Conservation (phyloP, 202 grass and related monocot species). For the Alloteropsis angusta region DNA sequence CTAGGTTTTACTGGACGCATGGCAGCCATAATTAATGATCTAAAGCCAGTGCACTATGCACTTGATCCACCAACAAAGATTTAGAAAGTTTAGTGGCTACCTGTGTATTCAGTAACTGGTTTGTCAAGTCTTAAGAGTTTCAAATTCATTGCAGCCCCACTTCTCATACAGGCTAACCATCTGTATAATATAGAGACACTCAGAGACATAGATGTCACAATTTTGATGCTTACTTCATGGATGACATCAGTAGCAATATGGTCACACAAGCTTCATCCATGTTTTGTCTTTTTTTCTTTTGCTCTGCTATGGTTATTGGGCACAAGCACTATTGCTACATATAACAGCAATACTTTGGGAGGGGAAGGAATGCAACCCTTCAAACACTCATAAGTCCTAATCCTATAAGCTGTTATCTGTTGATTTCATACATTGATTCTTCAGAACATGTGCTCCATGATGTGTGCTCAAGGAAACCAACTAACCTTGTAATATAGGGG, state of each 20-base stretch:
- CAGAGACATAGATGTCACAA: neutral
- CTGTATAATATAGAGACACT: conserved; percentile 3
- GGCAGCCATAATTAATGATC: conserved; percentile 2
- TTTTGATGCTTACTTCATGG: conserved; percentile 23
- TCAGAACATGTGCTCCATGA: neutral
- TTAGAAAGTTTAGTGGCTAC: conserved; percentile 6
- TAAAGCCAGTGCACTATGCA: conserved; percentile 18
- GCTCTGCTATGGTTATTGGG: conserved; percentile 20
- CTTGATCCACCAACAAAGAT: conserved; percentile 18
- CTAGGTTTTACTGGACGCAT: neutral
- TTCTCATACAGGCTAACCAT: conserved; percentile 11
- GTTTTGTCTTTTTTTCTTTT: neutral
- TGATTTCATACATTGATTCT: conserved; percentile 12
- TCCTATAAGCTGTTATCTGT: conserved; percentile 1
- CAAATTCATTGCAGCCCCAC: neutral
- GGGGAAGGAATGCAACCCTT: conserved; percentile 11
- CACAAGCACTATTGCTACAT: conserved; percentile 31
- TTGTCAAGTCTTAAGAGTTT: neutral
- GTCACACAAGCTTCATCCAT: conserved; percentile 28
- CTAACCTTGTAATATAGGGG: neutral
- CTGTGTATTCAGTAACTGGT: conserved; percentile 14
- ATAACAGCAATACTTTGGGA: conserved; percentile 19
- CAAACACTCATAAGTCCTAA: neutral
- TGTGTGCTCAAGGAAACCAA: conserved; percentile 2
- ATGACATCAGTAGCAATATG: conserved; percentile 44